Evolutionary conservation across 1,284 basidiomycete genomes (phyloP).

Genomic region (Naganishia cerealis): DNA sequence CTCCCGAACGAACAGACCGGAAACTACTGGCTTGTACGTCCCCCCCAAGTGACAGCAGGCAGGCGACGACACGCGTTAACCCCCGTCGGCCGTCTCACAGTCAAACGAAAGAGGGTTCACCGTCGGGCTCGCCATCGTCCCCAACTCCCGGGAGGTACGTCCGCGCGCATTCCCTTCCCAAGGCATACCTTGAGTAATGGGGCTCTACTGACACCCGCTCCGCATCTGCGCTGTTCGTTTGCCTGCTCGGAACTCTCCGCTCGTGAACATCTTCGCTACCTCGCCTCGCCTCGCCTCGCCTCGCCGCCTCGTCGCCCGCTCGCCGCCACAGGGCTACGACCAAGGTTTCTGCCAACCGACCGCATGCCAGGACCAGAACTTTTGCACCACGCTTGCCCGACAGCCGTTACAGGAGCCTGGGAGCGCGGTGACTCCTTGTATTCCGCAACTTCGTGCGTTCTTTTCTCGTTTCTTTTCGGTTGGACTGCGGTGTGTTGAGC

Average conservation of each 20-base stretch:
- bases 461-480: not conserved
- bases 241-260: too few relatives aligned
- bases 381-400: slow-evolving; percentile 17
- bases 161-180: not conserved
- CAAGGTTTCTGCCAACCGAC: slow-evolving; percentile 26
- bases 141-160: slow-evolving; percentile 10
- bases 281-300: not conserved
- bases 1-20: not conserved
- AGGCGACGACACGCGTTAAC: too few relatives aligned
- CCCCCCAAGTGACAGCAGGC: too few relatives aligned
- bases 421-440: not conserved
- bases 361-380: slow-evolving; percentile 16
- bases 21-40: slow-evolving; percentile 28
- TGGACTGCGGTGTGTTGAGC: not conserved
- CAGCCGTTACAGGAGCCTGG: slow-evolving; percentile 7
- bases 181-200: too few relatives aligned
- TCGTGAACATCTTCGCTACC: not conserved
- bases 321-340: not conserved
- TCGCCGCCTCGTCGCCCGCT: not conserved
- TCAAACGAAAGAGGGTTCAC: slow-evolving; percentile 24
- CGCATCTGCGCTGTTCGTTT: too few relatives aligned
- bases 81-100: too few relatives aligned
- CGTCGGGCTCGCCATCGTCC: slow-evolving; percentile 12
- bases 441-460: slow-evolving; percentile 17
- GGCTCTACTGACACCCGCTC: too few relatives aligned